Percentiles rank a stretch among this genome's conserved stretches.
These are phyloP conservation scores for Cladosporium sp. DNA, from an alignment of 2,329 filamentous ascomycete genomes.

Conservation along the genomic window DNA sequence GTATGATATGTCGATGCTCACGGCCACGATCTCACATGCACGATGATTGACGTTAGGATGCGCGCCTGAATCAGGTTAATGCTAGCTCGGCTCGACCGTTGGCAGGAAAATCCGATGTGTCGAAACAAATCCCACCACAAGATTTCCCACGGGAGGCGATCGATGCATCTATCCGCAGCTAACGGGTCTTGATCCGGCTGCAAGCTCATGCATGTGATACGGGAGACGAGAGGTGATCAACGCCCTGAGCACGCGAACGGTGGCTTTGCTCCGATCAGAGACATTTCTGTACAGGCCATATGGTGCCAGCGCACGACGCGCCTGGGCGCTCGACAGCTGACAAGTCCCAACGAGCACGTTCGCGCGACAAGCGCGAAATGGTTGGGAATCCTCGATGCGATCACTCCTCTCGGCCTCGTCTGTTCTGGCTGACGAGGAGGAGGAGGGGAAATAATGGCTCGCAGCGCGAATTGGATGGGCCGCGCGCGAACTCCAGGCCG, in stretches of 20 bases:
- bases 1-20: background rate
- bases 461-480: background rate
- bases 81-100: slow-evolving; percentile 10
- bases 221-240: slow-evolving; percentile 1
- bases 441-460: background rate
- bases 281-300: slow-evolving; percentile 6
- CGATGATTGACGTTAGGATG: slow-evolving; percentile 3
- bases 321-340: slow-evolving; percentile 4
- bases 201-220: slow-evolving; percentile 15
- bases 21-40: background rate
- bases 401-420: background rate
- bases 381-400: background rate
- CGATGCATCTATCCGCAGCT: slow-evolving; percentile 12
- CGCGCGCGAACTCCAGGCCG: slow-evolving; percentile 1
- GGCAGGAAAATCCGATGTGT: slow-evolving; percentile 8
- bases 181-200: slow-evolving; percentile 14
- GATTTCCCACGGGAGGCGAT: slow-evolving; percentile 10
- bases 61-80: slow-evolving; percentile 1
- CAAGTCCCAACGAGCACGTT: slow-evolving; percentile 7
- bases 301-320: slow-evolving; percentile 9
- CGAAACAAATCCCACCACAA: slow-evolving; percentile 8
- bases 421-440: background rate
- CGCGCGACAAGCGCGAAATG: slow-evolving; percentile 7
- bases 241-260: slow-evolving; percentile 10
- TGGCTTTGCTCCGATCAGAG: slow-evolving; percentile 11